Evolutionary conservation across 2,329 filamentous ascomycete species (phyloP), one percentile per base, ranked within the genome.

Genomic region (Colletotrichum liriopes): DNA sequence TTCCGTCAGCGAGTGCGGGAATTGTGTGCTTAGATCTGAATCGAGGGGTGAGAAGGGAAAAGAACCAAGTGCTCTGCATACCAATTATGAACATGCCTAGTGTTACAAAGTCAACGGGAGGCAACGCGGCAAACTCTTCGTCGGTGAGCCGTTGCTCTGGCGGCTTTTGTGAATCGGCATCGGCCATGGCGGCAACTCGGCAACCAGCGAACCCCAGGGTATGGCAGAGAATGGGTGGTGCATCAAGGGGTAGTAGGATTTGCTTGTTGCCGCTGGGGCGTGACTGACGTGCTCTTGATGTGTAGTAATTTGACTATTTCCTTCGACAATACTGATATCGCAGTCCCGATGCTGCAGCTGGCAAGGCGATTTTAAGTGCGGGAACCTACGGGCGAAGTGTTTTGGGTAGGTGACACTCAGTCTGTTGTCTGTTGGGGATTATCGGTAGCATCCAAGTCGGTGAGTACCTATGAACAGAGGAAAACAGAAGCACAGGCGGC

Each of bases 1-100:
- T 5, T 7, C 1, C 14, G 41, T 49, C 12, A 29, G 26, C 43
- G 18, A 41, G 18, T 9, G 18, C 3, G 14, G 16, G n/a, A 51
- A 20, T 51, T 37, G n/a, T 29, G 45, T 51, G 35, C 16, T 62
- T 39, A 43, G 12, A 61, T 3, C 37, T 47, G 14, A 18, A 20
- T 9, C n/a, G 43, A 18, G 12, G 8, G 18, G 52, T n/a, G 20
- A 43, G 35, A 18, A 5, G 12, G 11, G 35, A 23, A 52, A 49
- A 59, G 32, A 55, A 23, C 8, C 5, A 7, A 23, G 39, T 18
- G 14, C 60, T 43, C 35, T 11, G 73, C 87, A 81, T 82, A 92
- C 91, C 92, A 73, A 93, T 90, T 62, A 93, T 93, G 77, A 93
- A 92, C 92, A 93, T 93, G 77, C 91, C 92, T 77, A 93, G 78